Conservation (phyloP, 495 filamentous ascomycete genomes). For the Aspergillus biplanus region DNA sequence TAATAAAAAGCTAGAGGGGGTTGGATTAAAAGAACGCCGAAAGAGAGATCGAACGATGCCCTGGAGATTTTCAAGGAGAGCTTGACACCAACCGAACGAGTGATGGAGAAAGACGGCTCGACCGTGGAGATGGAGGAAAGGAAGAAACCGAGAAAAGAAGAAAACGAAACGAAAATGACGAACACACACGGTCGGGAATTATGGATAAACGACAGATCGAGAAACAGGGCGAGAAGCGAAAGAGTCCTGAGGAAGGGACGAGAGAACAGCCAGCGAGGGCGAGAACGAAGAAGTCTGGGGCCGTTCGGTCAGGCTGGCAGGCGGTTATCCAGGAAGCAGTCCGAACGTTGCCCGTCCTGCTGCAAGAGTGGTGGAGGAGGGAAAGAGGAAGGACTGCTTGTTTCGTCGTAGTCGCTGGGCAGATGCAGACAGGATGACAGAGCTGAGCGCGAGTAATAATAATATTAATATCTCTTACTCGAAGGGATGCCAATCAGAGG, state of each 20-base stretch:
- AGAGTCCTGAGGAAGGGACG: no score
- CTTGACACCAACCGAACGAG: conserved; percentile 14
- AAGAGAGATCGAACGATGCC: conserved; percentile 11
- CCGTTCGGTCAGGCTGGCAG: conserved; percentile 11
- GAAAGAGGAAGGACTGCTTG: neutral
- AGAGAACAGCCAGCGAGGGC: conserved; percentile 9
- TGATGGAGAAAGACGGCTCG: neutral
- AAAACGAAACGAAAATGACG: neutral
- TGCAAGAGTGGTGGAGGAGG: neutral
- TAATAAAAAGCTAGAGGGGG: neutral
- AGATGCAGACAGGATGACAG: neutral
- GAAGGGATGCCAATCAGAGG: conserved; percentile 18
- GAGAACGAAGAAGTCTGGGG: conserved; percentile 21
- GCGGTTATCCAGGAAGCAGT: conserved; percentile 1
- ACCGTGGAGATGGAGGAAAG: neutral
- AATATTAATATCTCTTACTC: neutral
- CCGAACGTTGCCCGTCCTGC: neutral
- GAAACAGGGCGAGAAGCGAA: neutral
- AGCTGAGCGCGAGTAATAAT: neutral
- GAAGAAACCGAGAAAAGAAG: conserved; percentile 10
- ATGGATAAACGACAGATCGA: conserved; percentile 1
- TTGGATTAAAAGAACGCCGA: neutral
- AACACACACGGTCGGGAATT: conserved; percentile 7
- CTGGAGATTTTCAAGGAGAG: neutral
- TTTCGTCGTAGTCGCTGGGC: neutral